These are phyloP conservation scores for Pistacia vera DNA, from an alignment of 345 rosid genomes.

Conservation along the genomic window DNA sequence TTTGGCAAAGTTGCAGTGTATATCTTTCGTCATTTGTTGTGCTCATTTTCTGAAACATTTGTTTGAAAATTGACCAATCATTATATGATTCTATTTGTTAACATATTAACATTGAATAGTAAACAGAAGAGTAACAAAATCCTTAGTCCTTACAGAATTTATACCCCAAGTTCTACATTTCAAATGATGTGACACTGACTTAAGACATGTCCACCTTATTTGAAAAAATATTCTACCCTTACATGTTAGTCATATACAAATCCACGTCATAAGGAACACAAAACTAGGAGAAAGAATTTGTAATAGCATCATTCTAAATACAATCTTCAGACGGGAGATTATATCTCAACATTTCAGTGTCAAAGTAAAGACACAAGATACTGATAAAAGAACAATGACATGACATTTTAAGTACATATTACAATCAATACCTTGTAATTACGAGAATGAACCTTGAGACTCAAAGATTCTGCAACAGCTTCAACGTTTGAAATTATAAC, in stretches of 20 bases:
- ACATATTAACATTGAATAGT: background rate
- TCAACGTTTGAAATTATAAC: slow-evolving; percentile 68
- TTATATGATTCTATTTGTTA: background rate
- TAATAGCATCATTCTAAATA: too few species aligned
- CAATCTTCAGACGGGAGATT: slow-evolving; percentile 2
- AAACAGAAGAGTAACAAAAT: background rate
- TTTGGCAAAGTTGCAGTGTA: background rate
- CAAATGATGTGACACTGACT: background rate
- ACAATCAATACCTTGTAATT: slow-evolving; percentile 68
- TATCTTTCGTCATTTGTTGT: background rate
- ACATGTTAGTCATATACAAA: background rate
- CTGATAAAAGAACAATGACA: background rate
- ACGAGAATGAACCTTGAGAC: slow-evolving; percentile 64
- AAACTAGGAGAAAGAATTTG: background rate
- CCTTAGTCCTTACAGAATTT: background rate
- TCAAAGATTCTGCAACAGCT: slow-evolving; percentile 69
- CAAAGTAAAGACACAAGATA: background rate
- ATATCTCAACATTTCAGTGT: background rate
- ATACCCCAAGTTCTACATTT: background rate
- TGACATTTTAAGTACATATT: background rate
- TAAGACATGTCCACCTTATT: too few species aligned
- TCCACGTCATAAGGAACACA: background rate
- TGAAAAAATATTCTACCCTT: background rate
- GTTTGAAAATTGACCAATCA: background rate
- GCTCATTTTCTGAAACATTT: background rate